Evolutionary conservation across 2,329 filamentous ascomycete species (phyloP), one percentile per base, ranked within the genome.

Genomic region (Diatrype stigma): DNA sequence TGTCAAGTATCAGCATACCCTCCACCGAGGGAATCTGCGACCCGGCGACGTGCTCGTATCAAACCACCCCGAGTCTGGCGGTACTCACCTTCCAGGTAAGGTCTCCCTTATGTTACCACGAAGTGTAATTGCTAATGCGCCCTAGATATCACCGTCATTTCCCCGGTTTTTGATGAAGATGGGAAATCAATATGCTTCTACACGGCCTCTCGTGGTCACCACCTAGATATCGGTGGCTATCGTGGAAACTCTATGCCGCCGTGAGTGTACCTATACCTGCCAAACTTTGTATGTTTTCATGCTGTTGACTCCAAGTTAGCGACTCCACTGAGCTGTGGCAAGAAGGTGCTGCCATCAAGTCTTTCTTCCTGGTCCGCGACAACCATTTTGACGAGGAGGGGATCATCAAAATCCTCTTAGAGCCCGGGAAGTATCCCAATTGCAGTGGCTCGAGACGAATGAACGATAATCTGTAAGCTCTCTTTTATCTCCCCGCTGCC

Each of bases 11-110:
- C 89, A 72, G 79, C 85, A 45, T 73, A 49, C 85, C 51, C 85
- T 88, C 45, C 89, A 86, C 81, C 75, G 80, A 53, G 85, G 84
- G 7, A 87, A 86, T 57, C 69, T 91, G 10, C 26, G 46, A 12
- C 49, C 54, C 6, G 54, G 54, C 19, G 54, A 56, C 34, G 54
- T 56, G n/a, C 32, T 56, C 17, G 51, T 54, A n/a, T 52, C 22
- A 35, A 56, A 51, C 45, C 61, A 50, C 46, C 53, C 47, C 44
- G 56, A 54, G 19, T 40, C 54, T 14, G 54, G 54, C 17, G 54
- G 54, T 30, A 52, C 49, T 17, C 54, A 54, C 35, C 37, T 56
- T 14, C 54, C 54, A 46, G 52, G 49, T 51, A 37, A 42, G 45
- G 2, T 12, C 30, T 1, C 17, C 16, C 1, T 19, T n/a, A n/a